Base-by-base conservation (phyloP, 2,329 filamentous ascomycete species). In the Trichoderma lentiforme region DNA sequence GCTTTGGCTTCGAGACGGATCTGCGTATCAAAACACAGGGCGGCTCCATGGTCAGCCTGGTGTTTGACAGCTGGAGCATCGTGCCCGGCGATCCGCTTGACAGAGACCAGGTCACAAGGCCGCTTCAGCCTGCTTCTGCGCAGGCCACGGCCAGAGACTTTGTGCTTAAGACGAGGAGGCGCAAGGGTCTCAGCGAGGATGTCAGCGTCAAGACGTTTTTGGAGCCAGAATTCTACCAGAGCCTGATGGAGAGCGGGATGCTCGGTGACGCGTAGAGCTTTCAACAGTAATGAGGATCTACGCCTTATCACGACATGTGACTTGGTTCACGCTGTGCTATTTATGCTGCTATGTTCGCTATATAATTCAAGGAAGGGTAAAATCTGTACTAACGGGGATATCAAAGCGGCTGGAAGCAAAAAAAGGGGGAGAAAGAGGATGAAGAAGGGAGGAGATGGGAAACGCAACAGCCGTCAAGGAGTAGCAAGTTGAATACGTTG, bases 1-100 rank as follows among this genome's bases (percentile, higher is more conserved):
- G 91, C 34, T 99, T 99, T 79, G 96, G 96, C 24, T 98, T 99
- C 82, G 96, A 99, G 85, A 98, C 96, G 15, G 96, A 99, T 84
- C 86, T 99, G 72, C 88, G 96, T 74, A 98, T 98, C 79, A 95
- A 97, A 82, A 98, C 95, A 0, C 93, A 98, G 84, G 95, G 96
- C 67, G 92, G 94, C 80, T 94, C 95, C 71, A 95, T 93, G 78
- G 90, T 98, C 68, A 94, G 91, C 77, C 87, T 99, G 43, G 94
- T 97, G 14, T 99, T 99, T 81, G 96, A 99, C 80, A 91, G 93
- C 75, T 99, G 96, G 96, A 94, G 89, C 78, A 93, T 98, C 73
- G 95, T 99, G 1, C 96, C 96, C 2, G 96, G 96, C 70, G 96
- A 99, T 81, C 96, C 96, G 53, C 87, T 99, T 39, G 96, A 99